phyloP scores from a whole-genome alignment of 2,329 filamentous ascomycete genomes.

The Clarireedia paspali region DNA sequence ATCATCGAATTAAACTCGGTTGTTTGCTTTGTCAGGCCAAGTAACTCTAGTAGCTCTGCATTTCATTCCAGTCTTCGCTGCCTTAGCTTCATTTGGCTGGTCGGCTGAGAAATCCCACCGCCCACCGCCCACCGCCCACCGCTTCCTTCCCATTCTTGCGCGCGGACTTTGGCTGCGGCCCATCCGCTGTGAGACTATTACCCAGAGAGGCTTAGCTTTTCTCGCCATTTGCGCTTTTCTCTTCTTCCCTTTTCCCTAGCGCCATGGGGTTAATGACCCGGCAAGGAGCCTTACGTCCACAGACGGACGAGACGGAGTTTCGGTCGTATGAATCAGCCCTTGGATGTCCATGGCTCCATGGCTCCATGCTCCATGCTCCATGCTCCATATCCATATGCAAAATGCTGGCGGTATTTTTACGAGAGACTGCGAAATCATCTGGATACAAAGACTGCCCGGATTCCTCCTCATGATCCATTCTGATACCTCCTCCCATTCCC shows the following conservation, averaged over 20 bases:
- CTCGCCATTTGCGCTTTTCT: too few species aligned
- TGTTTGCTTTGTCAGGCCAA: too few species aligned
- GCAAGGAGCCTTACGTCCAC: slow-evolving; percentile 2
- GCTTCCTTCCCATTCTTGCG: not conserved
- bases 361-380: not conserved
- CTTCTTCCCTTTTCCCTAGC: not conserved
- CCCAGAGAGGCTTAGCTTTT: not conserved
- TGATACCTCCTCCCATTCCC: not conserved
- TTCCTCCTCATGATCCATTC: slow-evolving; percentile 2
- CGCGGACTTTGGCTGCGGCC: not conserved
- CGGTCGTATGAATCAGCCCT: slow-evolving; percentile 10
- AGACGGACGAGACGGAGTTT: slow-evolving; percentile 6
- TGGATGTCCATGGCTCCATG: not conserved
- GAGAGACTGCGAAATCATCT: slow-evolving; percentile 1
- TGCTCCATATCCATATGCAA: not conserved
- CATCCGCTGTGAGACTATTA: not conserved
- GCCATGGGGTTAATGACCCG: not conserved
- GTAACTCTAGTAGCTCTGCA: too few species aligned
- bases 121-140: not conserved
- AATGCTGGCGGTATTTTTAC: not conserved
- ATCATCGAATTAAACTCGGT: too few species aligned
- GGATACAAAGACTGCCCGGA: slow-evolving; percentile 9
- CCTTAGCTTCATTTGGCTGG: too few species aligned
- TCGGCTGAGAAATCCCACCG: not conserved
- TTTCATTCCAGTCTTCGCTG: too few species aligned